These are phyloP conservation scores for Achaetomium macrosporum DNA, from an alignment of 2,329 filamentous ascomycete genomes.

Conservation along the genomic window DNA sequence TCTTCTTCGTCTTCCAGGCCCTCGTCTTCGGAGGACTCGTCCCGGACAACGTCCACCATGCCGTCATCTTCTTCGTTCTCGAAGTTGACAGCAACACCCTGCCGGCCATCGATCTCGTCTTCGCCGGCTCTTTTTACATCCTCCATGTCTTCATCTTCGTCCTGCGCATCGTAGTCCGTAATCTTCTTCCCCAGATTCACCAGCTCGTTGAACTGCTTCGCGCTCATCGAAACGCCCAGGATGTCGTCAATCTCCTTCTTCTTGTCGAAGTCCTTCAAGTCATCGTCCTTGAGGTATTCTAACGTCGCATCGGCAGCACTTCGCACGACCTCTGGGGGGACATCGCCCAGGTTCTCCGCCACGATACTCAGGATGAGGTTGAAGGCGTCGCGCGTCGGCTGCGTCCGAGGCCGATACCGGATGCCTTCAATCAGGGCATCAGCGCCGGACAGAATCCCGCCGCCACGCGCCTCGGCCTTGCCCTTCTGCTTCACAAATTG, in stretches of 20 bases:
- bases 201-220: slow-evolving; percentile 94
- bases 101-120: slow-evolving; percentile 82
- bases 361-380: slow-evolving; percentile 91
- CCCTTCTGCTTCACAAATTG: slow-evolving; percentile 80
- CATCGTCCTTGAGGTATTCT: slow-evolving; percentile 90
- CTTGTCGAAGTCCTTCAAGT: slow-evolving; percentile 94
- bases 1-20: slow-evolving; percentile 61
- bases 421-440: slow-evolving; percentile 88
- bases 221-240: slow-evolving; percentile 70
- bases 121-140: slow-evolving; percentile 59
- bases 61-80: slow-evolving; percentile 82
- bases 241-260: slow-evolving; percentile 97
- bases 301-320: slow-evolving; percentile 90
- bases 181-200: slow-evolving; percentile 98
- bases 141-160: slow-evolving; percentile 85
- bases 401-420: slow-evolving; percentile 84
- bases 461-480: slow-evolving; percentile 69
- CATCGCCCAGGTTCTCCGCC: slow-evolving; percentile 82
- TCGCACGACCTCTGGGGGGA: slow-evolving; percentile 82
- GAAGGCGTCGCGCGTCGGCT: slow-evolving; percentile 86
- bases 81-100: slow-evolving; percentile 96
- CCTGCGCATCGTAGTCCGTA: slow-evolving; percentile 94
- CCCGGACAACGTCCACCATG: slow-evolving; percentile 78
- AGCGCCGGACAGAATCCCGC: slow-evolving; percentile 74
- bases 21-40: slow-evolving; percentile 79